These are phyloP conservation scores for Rhamnella rubrinervis DNA, from an alignment of 331 rosid genomes.

Conservation along the genomic window DNA sequence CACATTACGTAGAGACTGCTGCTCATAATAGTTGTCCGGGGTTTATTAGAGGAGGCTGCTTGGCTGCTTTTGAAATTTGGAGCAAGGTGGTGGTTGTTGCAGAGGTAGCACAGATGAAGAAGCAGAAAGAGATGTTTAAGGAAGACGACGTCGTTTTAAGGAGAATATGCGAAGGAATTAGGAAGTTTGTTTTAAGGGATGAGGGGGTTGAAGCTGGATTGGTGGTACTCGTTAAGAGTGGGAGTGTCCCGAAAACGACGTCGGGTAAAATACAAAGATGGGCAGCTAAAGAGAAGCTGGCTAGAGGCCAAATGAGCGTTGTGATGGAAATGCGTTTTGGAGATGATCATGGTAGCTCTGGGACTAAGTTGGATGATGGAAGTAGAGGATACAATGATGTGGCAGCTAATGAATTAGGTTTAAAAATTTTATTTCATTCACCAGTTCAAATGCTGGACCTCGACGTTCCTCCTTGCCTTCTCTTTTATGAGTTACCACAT, in stretches of 20 bases:
- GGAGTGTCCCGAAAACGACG: slow-evolving; percentile 68
- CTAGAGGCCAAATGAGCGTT: slow-evolving; percentile 43
- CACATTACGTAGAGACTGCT: slow-evolving; percentile 59
- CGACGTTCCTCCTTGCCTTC: slow-evolving; percentile 29
- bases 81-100: slow-evolving; percentile 44
- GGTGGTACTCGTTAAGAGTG: slow-evolving; percentile 61
- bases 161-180: slow-evolving; percentile 46
- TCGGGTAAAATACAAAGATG: slow-evolving; percentile 72
- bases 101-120: slow-evolving; percentile 45
- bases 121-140: background rate
- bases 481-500: slow-evolving; percentile 24
- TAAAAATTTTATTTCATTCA: background rate
- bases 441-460: slow-evolving; percentile 13
- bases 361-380: background rate
- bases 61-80: slow-evolving; percentile 48
- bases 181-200: slow-evolving; percentile 35
- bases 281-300: slow-evolving; percentile 54
- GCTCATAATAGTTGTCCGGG: slow-evolving; percentile 41
- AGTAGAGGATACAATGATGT: background rate
- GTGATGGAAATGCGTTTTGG: slow-evolving; percentile 54
- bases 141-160: slow-evolving; percentile 21
- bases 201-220: slow-evolving; percentile 51
- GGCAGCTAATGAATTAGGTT: background rate
- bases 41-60: slow-evolving; percentile 64
- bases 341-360: background rate